Conservation (phyloP, 148 eudicot species). For the Pharnaceum exiguum region DNA sequence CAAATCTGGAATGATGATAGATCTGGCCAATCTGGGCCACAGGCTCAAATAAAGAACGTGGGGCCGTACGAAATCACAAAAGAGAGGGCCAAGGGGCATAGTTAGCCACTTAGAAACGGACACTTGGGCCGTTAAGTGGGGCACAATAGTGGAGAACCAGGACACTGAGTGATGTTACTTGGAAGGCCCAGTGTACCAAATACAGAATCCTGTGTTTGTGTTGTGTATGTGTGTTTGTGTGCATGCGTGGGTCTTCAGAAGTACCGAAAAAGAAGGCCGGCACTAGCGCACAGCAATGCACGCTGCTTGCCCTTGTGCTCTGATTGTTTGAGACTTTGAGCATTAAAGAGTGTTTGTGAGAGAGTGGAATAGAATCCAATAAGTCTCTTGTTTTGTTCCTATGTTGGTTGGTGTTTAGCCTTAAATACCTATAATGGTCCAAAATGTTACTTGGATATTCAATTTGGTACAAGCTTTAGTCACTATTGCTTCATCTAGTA, state of each 20-base stretch:
- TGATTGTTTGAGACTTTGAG: slow-evolving; percentile 19
- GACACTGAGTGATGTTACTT: slow-evolving; percentile 24
- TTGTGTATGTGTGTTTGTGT: too few relatives aligned
- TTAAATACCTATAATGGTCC: too few relatives aligned
- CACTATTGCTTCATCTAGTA: too few relatives aligned
- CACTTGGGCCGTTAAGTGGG: slow-evolving; percentile 24
- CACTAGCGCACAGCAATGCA: slow-evolving; percentile 14
- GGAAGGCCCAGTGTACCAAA: slow-evolving; percentile 23
- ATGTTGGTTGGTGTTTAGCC: slow-evolving; percentile 9
- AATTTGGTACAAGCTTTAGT: too few relatives aligned
- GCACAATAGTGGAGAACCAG: slow-evolving; percentile 12
- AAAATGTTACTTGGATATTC: too few relatives aligned
- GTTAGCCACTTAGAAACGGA: slow-evolving; percentile 13
- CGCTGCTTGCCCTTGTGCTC: slow-evolving; percentile 26
- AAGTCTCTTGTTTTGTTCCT: slow-evolving; percentile 14
- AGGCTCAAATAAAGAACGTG: not conserved
- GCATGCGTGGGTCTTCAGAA: slow-evolving; percentile 21
- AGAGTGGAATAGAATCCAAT: slow-evolving; percentile 1
- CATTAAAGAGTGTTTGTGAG: slow-evolving; percentile 7
- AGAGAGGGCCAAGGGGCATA: slow-evolving; percentile 10
- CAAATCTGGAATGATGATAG: slow-evolving; percentile 27
- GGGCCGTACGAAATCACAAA: not conserved
- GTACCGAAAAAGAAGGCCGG: slow-evolving; percentile 1
- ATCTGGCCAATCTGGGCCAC: slow-evolving; percentile 15
- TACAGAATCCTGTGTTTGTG: too few relatives aligned